phyloP scores from a whole-genome alignment of 164 flowering plant genomes.

The Vitis rupestris region DNA sequence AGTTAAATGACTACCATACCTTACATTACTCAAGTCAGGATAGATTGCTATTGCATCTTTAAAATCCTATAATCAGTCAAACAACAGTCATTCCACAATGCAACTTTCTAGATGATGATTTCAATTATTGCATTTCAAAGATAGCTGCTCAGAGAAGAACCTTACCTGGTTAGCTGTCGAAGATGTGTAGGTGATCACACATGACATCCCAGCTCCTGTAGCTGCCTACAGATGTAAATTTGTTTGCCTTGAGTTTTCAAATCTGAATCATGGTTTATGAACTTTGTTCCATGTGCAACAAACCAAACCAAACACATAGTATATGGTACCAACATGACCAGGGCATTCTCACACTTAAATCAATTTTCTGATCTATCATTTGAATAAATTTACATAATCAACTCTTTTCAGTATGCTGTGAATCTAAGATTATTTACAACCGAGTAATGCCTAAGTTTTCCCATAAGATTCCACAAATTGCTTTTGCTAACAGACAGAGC shows the following conservation, averaged over 20 bases:
- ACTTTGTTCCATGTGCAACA: neutral
- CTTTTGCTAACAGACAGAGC: no score
- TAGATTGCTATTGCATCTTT: conserved; percentile 77
- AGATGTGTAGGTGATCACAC: conserved; percentile 81
- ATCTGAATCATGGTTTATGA: neutral
- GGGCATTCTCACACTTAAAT: neutral
- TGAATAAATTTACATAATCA: neutral
- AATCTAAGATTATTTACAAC: no score
- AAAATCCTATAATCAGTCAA: conserved; percentile 59
- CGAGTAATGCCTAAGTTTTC: no score
- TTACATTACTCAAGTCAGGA: conserved; percentile 74
- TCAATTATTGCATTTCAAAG: neutral
- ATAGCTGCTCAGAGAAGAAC: neutral
- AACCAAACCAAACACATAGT: neutral
- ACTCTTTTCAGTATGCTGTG: no score
- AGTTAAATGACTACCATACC: conserved; percentile 35
- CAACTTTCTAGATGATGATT: neutral
- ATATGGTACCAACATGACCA: neutral
- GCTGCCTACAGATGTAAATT: conserved; percentile 65
- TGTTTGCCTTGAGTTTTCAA: neutral
- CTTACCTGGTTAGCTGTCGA: conserved; percentile 92
- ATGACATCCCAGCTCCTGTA: conserved; percentile 83
- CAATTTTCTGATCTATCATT: neutral
- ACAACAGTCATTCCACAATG: neutral
- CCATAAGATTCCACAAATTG: no score